Evolutionary conservation across 257 asterid genomes (phyloP).

Genomic region (Craterostigma plantagineum): DNA sequence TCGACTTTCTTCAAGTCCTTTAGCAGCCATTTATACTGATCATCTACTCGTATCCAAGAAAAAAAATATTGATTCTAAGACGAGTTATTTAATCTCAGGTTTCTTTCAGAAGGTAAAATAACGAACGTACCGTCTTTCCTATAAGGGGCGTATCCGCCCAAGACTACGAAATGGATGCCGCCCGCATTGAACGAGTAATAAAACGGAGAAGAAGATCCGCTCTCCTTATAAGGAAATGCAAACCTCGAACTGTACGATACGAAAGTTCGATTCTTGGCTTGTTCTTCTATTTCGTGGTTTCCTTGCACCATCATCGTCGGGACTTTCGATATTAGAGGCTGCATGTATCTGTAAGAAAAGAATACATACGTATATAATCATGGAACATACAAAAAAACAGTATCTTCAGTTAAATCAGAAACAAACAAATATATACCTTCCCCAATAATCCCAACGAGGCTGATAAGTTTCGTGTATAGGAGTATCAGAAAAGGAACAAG

Average conservation of each 20-base stretch:
- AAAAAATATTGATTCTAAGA: neutral
- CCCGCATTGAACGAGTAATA: slow-evolving; percentile 90
- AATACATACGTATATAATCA: too few relatives aligned
- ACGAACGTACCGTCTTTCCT: slow-evolving; percentile 33
- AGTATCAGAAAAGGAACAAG: slow-evolving; percentile 64
- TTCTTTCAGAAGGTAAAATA: neutral
- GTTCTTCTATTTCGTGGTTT: slow-evolving; percentile 89
- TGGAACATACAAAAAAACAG: too few relatives aligned
- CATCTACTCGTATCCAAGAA: slow-evolving; percentile 19
- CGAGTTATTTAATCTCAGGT: neutral
- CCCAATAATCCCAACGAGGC: slow-evolving; percentile 99
- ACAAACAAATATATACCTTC: slow-evolving; percentile 37
- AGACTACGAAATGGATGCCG: slow-evolving; percentile 81
- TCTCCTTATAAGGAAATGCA: slow-evolving; percentile 72
- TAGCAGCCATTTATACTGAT: slow-evolving; percentile 78
- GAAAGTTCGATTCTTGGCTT: slow-evolving; percentile 47
- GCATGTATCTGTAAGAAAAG: slow-evolving; percentile 48
- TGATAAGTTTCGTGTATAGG: slow-evolving; percentile 96
- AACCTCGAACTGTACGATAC: slow-evolving; percentile 64
- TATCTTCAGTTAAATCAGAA: too few relatives aligned
- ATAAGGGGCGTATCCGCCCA: slow-evolving; percentile 60
- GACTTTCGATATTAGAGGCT: slow-evolving; percentile 56
- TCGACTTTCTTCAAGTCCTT: slow-evolving; percentile 51
- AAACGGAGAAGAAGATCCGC: slow-evolving; percentile 60
- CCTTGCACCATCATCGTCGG: slow-evolving; percentile 95